These are phyloP conservation scores for Eudorina sp. DNA, from an alignment of 139 green algal genomes.

Conservation along the genomic window DNA sequence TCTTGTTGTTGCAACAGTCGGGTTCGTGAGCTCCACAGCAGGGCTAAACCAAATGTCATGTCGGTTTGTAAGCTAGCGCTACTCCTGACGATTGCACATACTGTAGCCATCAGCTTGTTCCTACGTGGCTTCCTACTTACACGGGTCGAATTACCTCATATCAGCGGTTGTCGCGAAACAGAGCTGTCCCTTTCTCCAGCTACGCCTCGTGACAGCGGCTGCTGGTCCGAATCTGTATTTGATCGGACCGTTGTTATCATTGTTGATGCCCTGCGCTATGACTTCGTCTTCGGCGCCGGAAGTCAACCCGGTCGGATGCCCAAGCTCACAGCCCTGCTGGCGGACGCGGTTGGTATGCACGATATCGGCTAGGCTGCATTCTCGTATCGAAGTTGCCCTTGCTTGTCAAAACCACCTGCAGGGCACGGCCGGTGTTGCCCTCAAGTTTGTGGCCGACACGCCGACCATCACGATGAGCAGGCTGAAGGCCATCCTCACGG, in stretches of 20 bases:
- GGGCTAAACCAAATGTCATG: no score
- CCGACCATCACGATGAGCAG: conserved; percentile 95
- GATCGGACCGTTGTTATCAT: conserved; percentile 78
- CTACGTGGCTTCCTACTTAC: conserved; percentile 87
- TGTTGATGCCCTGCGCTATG: conserved; percentile 85
- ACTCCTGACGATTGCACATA: neutral
- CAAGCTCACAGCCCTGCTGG: conserved; percentile 36
- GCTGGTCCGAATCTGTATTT: conserved; percentile 50
- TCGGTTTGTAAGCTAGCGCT: neutral
- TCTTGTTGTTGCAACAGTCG: no score
- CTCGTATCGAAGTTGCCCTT: neutral
- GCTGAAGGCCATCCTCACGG: conserved; percentile 85
- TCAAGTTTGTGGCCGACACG: conserved; percentile 87
- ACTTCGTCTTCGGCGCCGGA: conserved; percentile 66
- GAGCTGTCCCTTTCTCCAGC: neutral
- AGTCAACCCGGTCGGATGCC: conserved; percentile 30
- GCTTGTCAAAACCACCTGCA: conserved; percentile 9
- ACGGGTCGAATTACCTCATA: conserved; percentile 78
- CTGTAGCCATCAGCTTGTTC: conserved; percentile 70
- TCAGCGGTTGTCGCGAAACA: neutral
- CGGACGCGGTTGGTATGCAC: conserved; percentile 26
- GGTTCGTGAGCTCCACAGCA: no score
- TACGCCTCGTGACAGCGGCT: neutral
- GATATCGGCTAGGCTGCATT: neutral
- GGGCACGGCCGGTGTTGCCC: conserved; percentile 49